A percentile compares a stretch with the other conserved stretches of the same genome.
phyloP scores from a whole-genome alignment of 2,329 filamentous ascomycete species.

The Pyrenophora seminiperda region DNA sequence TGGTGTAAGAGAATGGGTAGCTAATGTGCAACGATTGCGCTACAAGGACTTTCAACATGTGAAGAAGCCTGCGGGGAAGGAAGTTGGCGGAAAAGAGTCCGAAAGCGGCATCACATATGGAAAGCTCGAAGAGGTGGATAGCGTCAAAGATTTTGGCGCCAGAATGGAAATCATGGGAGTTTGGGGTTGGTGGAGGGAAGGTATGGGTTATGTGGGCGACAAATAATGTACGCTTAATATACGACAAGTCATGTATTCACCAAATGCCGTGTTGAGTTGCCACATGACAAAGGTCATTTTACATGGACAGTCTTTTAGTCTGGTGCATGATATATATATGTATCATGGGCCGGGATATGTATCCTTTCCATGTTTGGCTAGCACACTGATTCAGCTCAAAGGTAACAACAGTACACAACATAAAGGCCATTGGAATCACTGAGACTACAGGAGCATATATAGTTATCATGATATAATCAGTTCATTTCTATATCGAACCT shows the following conservation, averaged over 20 bases:
- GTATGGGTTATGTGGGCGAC: slow-evolving; percentile 62
- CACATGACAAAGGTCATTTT: too few relatives aligned
- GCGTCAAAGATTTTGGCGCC: slow-evolving; percentile 67
- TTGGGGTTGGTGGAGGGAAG: slow-evolving; percentile 68
- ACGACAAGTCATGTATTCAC: too few relatives aligned
- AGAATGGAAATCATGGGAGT: slow-evolving; percentile 66
- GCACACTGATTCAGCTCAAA: too few relatives aligned
- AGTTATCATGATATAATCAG: background rate
- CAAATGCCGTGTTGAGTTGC: too few relatives aligned
- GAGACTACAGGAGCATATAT: too few relatives aligned
- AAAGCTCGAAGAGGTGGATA: slow-evolving; percentile 62
- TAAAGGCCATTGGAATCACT: too few relatives aligned
- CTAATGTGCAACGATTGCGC: slow-evolving; percentile 64
- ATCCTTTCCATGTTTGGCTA: too few relatives aligned
- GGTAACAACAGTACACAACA: too few relatives aligned
- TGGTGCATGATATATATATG: too few relatives aligned
- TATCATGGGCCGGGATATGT: too few relatives aligned
- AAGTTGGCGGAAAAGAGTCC: background rate
- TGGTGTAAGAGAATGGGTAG: slow-evolving; percentile 67
- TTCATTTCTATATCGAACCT: too few relatives aligned
- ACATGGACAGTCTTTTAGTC: too few relatives aligned
- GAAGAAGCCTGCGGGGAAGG: slow-evolving; percentile 55
- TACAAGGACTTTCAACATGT: slow-evolving; percentile 76
- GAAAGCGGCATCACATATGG: slow-evolving; percentile 25
- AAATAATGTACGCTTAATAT: slow-evolving; percentile 5